Percentiles rank a stretch among this genome's conserved stretches.
Evolutionary conservation across 495 filamentous ascomycete genomes (phyloP).

Genomic region (Neurospora tetrasperma): DNA sequence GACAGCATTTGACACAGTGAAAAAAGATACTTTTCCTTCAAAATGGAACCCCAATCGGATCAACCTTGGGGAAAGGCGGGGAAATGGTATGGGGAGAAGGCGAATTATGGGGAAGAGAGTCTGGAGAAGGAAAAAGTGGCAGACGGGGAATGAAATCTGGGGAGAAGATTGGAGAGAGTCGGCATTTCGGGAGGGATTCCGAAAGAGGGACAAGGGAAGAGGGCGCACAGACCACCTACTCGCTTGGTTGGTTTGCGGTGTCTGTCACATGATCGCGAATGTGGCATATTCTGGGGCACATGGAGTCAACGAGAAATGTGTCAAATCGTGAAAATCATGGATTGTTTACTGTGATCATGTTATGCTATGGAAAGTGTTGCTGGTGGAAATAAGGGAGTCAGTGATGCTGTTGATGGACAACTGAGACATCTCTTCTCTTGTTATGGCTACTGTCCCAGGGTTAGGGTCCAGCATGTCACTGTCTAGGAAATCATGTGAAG

Average conservation of each 20-base stretch:
- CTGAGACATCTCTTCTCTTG: too few species aligned
- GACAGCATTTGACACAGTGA: not conserved
- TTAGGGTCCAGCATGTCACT: not conserved
- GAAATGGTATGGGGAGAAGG: not conserved
- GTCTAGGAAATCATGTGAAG: not conserved
- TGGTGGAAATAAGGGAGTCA: too few species aligned
- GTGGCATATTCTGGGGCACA: not conserved
- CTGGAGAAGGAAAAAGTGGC: not conserved
- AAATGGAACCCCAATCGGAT: not conserved
- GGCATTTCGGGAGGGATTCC: not conserved
- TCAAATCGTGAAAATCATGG: too few species aligned
- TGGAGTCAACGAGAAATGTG: too few species aligned
- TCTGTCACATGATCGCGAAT: not conserved
- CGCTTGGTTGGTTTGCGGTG: not conserved
- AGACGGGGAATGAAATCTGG: not conserved
- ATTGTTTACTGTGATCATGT: too few species aligned
- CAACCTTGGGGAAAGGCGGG: not conserved
- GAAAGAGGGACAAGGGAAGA: not conserved
- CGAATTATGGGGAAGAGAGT: not conserved
- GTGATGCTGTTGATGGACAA: not conserved
- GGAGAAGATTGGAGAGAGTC: not conserved
- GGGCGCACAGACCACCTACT: not conserved
- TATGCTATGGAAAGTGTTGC: too few species aligned
- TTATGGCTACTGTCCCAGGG: not conserved
- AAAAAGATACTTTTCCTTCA: not conserved